A percentile compares a stretch with the other conserved stretches of the same genome.
Evolutionary conservation across 495 filamentous ascomycete species (phyloP).

Genomic region (Hypomontagnella submonticulosa): DNA sequence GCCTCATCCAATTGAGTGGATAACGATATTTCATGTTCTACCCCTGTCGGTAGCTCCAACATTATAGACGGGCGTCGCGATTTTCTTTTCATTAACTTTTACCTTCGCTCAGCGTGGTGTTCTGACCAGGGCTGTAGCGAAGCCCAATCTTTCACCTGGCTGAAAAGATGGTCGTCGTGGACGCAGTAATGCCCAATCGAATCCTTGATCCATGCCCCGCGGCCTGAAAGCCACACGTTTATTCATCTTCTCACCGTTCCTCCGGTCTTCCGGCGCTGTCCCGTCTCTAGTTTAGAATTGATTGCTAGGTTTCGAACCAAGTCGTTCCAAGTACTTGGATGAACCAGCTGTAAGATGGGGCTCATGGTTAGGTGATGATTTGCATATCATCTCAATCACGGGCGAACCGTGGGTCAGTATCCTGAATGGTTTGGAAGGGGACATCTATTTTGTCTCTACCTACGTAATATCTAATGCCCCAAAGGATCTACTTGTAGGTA

Average conservation of each 20-base stretch:
- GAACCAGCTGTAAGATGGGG: not conserved
- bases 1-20: constrained; percentile 18
- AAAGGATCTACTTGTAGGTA: too few species aligned
- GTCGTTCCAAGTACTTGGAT: constrained; percentile 4
- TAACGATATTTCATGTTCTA: not conserved
- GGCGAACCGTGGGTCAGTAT: not conserved
- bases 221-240: not conserved
- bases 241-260: not conserved
- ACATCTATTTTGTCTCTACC: not conserved
- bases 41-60: not conserved
- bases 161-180: not conserved
- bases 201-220: not conserved
- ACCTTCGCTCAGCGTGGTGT: not conserved
- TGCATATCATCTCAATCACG: constrained; percentile 10
- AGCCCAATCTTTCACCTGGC: not conserved
- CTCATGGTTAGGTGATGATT: not conserved
- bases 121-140: not conserved
- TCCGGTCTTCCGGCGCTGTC: too few species aligned
- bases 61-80: constrained; percentile 16
- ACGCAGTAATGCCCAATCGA: constrained; percentile 18
- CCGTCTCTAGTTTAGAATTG: too few species aligned
- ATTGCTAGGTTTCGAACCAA: not conserved
- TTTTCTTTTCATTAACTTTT: constrained; percentile 3
- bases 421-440: not conserved
- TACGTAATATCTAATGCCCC: not conserved